phyloP scores from a whole-genome alignment of 352 stramenopile genomes.

The Pythium periplocum region DNA sequence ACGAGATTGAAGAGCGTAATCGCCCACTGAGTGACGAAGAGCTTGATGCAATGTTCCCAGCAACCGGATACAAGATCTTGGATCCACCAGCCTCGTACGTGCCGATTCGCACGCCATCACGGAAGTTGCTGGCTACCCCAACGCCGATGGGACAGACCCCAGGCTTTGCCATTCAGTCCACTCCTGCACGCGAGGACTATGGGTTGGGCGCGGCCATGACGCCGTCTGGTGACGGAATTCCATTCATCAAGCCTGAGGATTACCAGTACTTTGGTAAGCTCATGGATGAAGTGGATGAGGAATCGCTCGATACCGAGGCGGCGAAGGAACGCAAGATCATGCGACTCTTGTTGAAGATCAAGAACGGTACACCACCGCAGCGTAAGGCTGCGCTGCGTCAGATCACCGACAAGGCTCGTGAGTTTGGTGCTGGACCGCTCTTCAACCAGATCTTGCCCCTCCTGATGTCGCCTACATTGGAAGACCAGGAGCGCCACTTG shows the following conservation, averaged over 20 bases:
- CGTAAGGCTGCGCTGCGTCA: conserved; percentile 94
- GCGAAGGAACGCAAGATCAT: conserved; percentile 98
- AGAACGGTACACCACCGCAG: conserved; percentile 98
- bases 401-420: conserved; percentile 96
- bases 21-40: conserved; percentile 94
- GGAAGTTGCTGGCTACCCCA: conserved; percentile 94
- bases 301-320: conserved; percentile 87
- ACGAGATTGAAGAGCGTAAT: conserved; percentile 97
- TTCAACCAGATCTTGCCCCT: conserved; percentile 99
- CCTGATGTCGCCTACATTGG: conserved; percentile 97
- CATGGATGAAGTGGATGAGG: conserved; percentile 91
- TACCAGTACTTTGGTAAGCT: conserved; percentile 98
- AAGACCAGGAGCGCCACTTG: conserved; percentile 99
- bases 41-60: conserved; percentile 96
- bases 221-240: conserved; percentile 83
- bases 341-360: conserved; percentile 98
- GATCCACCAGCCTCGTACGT: conserved; percentile 94
- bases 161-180: conserved; percentile 86
- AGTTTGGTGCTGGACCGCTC: conserved; percentile 95
- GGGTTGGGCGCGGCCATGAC: conserved; percentile 53
- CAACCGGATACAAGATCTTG: conserved; percentile 94
- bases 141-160: conserved; percentile 93
- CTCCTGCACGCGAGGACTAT: conserved; percentile 74
- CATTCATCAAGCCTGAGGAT: conserved; percentile 98
- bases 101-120: conserved; percentile 92